Evolutionary conservation across 345 rosid genomes (phyloP).

Genomic region (Gossypium anomalum): DNA sequence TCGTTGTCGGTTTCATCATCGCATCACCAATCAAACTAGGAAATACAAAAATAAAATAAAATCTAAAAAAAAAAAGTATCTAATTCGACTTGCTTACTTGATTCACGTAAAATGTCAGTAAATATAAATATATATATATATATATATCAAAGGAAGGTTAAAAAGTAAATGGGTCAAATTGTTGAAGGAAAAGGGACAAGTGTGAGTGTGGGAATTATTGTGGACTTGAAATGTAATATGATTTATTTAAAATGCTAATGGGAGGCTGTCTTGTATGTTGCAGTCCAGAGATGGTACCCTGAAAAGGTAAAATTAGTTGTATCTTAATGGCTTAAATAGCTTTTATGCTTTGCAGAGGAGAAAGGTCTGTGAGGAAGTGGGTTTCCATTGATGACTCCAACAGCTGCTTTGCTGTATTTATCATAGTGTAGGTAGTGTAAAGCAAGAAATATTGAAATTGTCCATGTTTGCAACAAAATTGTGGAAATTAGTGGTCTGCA

Average conservation of each 20-base stretch:
- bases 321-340: no score
- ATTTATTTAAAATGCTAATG: no score
- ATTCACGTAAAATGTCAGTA: no score
- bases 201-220: not conserved
- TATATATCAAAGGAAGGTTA: no score
- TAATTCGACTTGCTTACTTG: no score
- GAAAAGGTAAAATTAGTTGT: no score
- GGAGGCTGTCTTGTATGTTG: no score
- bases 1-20: not conserved
- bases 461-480: not conserved
- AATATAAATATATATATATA: no score
- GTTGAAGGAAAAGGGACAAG: not conserved
- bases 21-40: no score
- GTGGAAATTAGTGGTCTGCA: not conserved
- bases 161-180: not conserved
- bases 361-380: constrained; percentile 39
- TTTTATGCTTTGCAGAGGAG: constrained; percentile 39
- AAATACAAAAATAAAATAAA: no score
- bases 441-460: not conserved
- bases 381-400: constrained; percentile 15
- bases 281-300: no score
- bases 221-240: not conserved
- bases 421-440: not conserved
- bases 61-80: no score
- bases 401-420: not conserved